Evolutionary conservation across 2,329 filamentous ascomycete species (phyloP).

Genomic region (Fusarium sp.): DNA sequence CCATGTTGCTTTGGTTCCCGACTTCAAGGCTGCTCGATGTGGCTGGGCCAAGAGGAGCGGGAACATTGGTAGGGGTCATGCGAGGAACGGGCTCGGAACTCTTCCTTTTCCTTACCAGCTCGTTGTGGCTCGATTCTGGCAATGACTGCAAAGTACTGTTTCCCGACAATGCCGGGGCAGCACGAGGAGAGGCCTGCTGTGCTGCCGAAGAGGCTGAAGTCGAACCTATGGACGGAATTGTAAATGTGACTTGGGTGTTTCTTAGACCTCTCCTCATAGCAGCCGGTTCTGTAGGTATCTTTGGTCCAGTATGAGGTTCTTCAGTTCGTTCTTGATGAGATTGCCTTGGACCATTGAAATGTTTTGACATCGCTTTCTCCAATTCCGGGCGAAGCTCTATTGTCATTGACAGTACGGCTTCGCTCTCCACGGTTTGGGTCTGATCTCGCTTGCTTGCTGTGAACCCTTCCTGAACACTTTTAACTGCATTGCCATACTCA

Average conservation of each 20-base stretch:
- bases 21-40: neutral
- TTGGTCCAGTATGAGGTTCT: neutral
- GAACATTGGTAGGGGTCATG: neutral
- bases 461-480: neutral
- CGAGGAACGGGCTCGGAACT: neutral
- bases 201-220: neutral
- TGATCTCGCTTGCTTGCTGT: neutral
- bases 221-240: neutral
- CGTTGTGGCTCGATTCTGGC: accelerated
- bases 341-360: neutral
- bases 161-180: accelerated
- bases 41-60: neutral
- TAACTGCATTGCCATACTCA: constrained; percentile 2
- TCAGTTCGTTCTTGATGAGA: neutral
- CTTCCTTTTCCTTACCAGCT: neutral
- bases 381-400: constrained; percentile 26
- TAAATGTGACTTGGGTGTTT: neutral
- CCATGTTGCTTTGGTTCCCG: no score
- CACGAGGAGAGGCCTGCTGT: accelerated
- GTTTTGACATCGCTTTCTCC: neutral
- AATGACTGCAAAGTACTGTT: neutral
- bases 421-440: constrained; percentile 12
- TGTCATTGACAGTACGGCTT: constrained; percentile 31
- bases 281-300: neutral
- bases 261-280: neutral